Conservation (phyloP, 805 yeast species). For the Grigorovia humatica region DNA sequence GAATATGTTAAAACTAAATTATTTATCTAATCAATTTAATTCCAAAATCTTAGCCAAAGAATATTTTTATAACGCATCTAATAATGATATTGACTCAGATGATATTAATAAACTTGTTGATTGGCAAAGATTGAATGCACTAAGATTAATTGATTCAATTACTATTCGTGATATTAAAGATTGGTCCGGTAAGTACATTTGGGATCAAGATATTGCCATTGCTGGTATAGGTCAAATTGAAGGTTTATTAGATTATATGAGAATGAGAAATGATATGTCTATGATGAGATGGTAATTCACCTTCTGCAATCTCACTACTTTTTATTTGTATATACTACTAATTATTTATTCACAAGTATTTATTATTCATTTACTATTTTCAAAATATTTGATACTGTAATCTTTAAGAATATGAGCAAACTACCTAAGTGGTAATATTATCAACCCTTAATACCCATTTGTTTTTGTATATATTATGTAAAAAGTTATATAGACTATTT, state of each 20-base stretch:
- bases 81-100: background rate
- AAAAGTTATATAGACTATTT: background rate
- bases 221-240: constrained; percentile 83
- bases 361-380: background rate
- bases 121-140: background rate
- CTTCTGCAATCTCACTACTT: too few relatives aligned
- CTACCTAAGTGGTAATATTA: too few relatives aligned
- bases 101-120: background rate
- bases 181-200: constrained; percentile 68
- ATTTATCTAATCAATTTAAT: constrained; percentile 31
- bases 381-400: too few relatives aligned
- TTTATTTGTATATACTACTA: background rate
- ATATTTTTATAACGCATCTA: background rate
- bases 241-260: constrained; percentile 71
- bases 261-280: constrained; percentile 83
- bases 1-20: constrained; percentile 50
- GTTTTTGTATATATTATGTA: constrained; percentile 6
- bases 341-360: background rate
- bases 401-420: too few relatives aligned
- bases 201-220: constrained; percentile 79
- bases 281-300: constrained; percentile 63
- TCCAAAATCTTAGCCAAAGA: constrained; percentile 3
- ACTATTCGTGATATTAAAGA: constrained; percentile 47
- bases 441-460: constrained; percentile 1
- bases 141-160: constrained; percentile 44